phyloP scores from a whole-genome alignment of 139 green algal species.

The Asterochloris sp. region DNA sequence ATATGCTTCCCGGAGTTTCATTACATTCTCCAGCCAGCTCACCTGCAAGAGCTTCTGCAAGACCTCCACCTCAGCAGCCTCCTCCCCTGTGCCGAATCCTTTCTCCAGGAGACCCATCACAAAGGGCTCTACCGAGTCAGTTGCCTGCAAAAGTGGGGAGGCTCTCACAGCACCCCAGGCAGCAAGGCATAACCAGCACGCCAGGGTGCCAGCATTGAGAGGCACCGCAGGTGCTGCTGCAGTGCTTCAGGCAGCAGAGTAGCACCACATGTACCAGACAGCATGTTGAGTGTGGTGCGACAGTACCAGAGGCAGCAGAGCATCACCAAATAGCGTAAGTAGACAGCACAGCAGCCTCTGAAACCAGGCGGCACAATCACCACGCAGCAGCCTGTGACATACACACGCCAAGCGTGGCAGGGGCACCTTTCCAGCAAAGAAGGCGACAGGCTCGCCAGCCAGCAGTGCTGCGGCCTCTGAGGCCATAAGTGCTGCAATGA shows the following conservation, averaged over 20 bases:
- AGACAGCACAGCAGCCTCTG: no score
- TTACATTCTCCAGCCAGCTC: not conserved
- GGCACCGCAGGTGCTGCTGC: no score
- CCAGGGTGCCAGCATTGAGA: not conserved
- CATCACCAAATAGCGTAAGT: no score
- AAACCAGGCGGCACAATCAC: no score
- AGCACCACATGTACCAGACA: no score
- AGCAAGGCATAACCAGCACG: not conserved
- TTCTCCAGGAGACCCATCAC: slow-evolving; percentile 24
- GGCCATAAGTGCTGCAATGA: slow-evolving; percentile 52
- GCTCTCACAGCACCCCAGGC: not conserved
- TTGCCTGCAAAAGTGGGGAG: not conserved
- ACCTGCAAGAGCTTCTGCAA: not conserved
- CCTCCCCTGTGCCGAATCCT: slow-evolving; percentile 36
- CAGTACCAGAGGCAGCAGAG: no score
- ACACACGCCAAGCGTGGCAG: not conserved
- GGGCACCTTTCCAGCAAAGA: slow-evolving; percentile 32
- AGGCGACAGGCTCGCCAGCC: slow-evolving; percentile 38
- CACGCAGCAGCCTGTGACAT: no score
- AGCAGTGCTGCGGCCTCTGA: slow-evolving; percentile 54
- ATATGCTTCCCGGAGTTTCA: not conserved
- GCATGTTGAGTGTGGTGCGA: no score
- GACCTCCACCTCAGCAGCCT: slow-evolving; percentile 36
- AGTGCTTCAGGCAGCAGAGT: no score
- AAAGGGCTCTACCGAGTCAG: slow-evolving; percentile 21